Evolutionary conservation across 805 yeast genomes (phyloP), one percentile per base, ranked within the genome.

Genomic region (Sugiyamaella qingdaonensis): DNA sequence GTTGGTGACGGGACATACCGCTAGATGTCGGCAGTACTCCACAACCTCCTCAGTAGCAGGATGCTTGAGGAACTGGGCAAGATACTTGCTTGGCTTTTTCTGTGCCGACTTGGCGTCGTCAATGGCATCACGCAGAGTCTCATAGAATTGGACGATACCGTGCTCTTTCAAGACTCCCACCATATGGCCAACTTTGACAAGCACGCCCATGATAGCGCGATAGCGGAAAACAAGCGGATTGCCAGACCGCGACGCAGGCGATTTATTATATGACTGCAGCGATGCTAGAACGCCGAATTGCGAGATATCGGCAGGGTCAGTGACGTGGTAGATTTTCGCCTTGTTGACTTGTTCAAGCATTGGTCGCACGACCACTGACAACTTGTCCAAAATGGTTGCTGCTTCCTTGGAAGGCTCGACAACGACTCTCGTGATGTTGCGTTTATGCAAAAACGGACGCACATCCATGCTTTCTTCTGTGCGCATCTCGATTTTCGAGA

Each of bases 391-490:
- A 4, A 84, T 71, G 34, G 77, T 80, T 13, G 69, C 68, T 52
- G 87, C 84, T 29, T 84, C 88, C 1, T 69, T 66, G 1, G 80
- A 76, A 10, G 75, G 66, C 14, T 73, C 78, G 10, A 87, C 84
- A 1, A 77, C 76, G 4, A 86, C 69, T 62, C 85, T 77, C 24
- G 78, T 85, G 7, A 85, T 75, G 14, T 74, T 77, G 53, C 86
- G 85, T 11, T 72, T 67, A 61, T 87, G 90, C 77, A 91, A 84
- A 62, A 90, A 89, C 63, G 78, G 82, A n/a, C 74, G 72, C 9
- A 89, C 85, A 66, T 94, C 98, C 14, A 81, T 74, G 58, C 94
- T 85, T 34, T 79, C 79, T 63, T 94, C 98, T 0, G 97, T 86
- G 55, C 97, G 73, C n/a, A 91, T 80, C 65, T 91, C 97, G 43